phyloP scores from a whole-genome alignment of 768 basidiomycete genomes.

The Mycena indigotica region DNA sequence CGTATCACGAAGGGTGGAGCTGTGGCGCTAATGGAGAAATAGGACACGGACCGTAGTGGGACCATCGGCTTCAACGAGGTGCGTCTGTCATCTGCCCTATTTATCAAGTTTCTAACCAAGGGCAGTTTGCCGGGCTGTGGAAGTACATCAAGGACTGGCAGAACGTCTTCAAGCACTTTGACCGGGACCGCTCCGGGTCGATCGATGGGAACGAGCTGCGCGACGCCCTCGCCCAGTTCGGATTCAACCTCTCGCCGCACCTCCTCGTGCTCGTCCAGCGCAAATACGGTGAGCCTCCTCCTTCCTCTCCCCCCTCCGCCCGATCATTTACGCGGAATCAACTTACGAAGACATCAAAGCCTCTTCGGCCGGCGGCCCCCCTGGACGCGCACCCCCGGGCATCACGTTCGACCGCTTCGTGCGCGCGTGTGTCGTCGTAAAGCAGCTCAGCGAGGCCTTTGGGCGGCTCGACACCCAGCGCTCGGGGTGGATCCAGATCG shows the following conservation, averaged over 20 bases:
- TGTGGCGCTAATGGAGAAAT: too few species aligned
- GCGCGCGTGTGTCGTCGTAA: slow-evolving; percentile 80
- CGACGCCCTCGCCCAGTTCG: slow-evolving; percentile 74
- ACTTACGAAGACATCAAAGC: slow-evolving; percentile 61
- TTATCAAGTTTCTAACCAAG: slow-evolving; percentile 13
- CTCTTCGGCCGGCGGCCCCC: slow-evolving; percentile 32
- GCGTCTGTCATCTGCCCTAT: slow-evolving; percentile 12
- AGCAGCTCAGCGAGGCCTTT: slow-evolving; percentile 76
- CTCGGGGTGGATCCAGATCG: slow-evolving; percentile 74
- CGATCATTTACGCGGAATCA: slow-evolving; percentile 36
- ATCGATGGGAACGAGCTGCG: slow-evolving; percentile 73
- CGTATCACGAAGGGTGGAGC: too few species aligned
- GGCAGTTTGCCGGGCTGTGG: slow-evolving; percentile 74
- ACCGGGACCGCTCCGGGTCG: slow-evolving; percentile 78
- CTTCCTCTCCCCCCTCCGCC: slow-evolving; percentile 13
- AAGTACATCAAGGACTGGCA: slow-evolving; percentile 90
- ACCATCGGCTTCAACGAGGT: slow-evolving; percentile 83
- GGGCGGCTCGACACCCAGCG: slow-evolving; percentile 60
- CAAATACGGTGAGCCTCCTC: slow-evolving; percentile 69
- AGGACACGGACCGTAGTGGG: slow-evolving; percentile 75
- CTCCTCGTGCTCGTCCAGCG: slow-evolving; percentile 66
- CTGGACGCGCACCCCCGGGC: slow-evolving; percentile 41
- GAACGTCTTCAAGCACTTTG: slow-evolving; percentile 80
- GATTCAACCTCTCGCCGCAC: slow-evolving; percentile 70
- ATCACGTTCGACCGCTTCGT: slow-evolving; percentile 89